Base-by-base conservation (phyloP, 1,284 basidiomycete species). In the Ceratobasidium sp. region DNA sequence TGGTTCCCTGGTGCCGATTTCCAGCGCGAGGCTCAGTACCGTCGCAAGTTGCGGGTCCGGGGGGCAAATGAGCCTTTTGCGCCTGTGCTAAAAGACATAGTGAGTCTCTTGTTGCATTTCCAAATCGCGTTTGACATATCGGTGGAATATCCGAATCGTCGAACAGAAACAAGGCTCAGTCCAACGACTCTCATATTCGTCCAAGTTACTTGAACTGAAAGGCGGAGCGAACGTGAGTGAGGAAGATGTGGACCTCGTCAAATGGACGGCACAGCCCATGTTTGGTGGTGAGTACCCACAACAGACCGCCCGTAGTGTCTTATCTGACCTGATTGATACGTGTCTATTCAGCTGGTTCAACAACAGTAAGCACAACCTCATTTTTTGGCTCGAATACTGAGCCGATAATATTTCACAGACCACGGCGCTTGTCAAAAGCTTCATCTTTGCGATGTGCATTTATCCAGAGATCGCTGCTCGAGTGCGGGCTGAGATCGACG, bases 361-460 rank as follows among this genome's bases (percentile, higher is more conserved):
- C 71, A 17, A 74, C 71, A 0, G 71, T 74, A 17, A 54, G 46
- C 32, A 52, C 6, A 19, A 17, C 5, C 56, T 40, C 25, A 1
- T 29, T 29, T 29, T 29, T 29, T 29, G 25, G 25, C 25, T 29
- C 25, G 25, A 29, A 29, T 29, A 1, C 25, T 29, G 25, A 29
- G 25, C 25, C 25, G 25, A 29, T 29, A 29, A 29, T 29, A 29
- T 1, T 29, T 29, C 25, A n/a, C 29, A 76, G 76, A 76, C 76
- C 1, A 32, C 17, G 1, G 76, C 67, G 11, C 34, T 69, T 19
- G 29, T 78, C n/a, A 17, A 67, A 8, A 65, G 34, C 49, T 78
- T 78, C 37, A 9, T 76, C 13, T 65, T 78, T 19, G 43, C 52
- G 6, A 76, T 76, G 75, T 44, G 78, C 77, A 15, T 76, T 61